Percentiles rank a stretch among this genome's conserved stretches.
Conservation (phyloP, 192 early-diverging fungal species). For the Coemansia sp. region DNA sequence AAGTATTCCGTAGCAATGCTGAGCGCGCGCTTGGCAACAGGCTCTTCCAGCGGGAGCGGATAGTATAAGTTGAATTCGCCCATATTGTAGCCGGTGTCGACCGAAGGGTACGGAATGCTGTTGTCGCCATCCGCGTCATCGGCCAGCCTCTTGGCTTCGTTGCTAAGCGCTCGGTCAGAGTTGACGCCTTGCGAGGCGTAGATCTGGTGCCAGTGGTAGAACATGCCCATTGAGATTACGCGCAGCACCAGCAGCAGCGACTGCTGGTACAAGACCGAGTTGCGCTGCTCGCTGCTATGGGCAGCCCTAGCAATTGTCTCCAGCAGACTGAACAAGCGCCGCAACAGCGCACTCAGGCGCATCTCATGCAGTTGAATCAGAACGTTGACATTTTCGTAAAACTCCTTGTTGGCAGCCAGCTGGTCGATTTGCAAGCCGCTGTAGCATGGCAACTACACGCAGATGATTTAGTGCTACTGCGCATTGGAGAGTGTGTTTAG, state of each 20-base stretch:
- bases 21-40: slow-evolving; percentile 52
- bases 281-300: slow-evolving; percentile 26
- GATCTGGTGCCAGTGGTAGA: slow-evolving; percentile 79
- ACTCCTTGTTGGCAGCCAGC: slow-evolving; percentile 72
- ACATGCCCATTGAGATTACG: slow-evolving; percentile 81
- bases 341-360: slow-evolving; percentile 67
- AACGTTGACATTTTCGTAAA: slow-evolving; percentile 74
- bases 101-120: slow-evolving; percentile 14
- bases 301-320: slow-evolving; percentile 70
- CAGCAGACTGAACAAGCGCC: slow-evolving; percentile 65
- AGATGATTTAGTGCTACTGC: neutral
- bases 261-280: slow-evolving; percentile 64
- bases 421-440: slow-evolving; percentile 62
- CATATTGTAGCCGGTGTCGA: slow-evolving; percentile 33
- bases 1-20: slow-evolving; percentile 45
- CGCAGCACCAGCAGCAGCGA: slow-evolving; percentile 83
- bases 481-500: neutral
- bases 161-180: slow-evolving; percentile 32
- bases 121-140: slow-evolving; percentile 28
- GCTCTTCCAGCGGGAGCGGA: slow-evolving; percentile 47
- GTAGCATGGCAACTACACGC: slow-evolving; percentile 68
- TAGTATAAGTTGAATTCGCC: slow-evolving; percentile 41
- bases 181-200: slow-evolving; percentile 41
- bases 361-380: slow-evolving; percentile 75
- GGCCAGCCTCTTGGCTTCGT: slow-evolving; percentile 8